These are phyloP conservation scores for Marasmius tenuissimus DNA, from an alignment of 1,284 basidiomycete genomes.

Conservation along the genomic window DNA sequence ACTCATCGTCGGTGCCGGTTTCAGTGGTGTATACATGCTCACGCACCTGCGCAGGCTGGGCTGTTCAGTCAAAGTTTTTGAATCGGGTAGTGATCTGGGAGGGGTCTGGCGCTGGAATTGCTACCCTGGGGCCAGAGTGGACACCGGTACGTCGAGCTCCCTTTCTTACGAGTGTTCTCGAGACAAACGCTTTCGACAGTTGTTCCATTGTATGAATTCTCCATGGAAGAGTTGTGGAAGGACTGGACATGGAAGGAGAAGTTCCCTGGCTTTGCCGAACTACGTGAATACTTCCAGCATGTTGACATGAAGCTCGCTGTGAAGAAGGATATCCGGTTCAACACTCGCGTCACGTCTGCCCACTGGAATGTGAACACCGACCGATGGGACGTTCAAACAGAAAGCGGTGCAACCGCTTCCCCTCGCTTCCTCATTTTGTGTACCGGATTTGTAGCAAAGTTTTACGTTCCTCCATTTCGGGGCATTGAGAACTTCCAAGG, in stretches of 20 bases:
- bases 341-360: conserved; percentile 23
- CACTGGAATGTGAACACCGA: conserved; percentile 19
- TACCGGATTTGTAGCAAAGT: conserved; percentile 19
- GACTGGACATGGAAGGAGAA: conserved; percentile 24
- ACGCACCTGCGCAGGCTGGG: conserved; percentile 21
- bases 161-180: neutral
- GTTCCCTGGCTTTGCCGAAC: conserved; percentile 21
- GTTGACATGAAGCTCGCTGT: conserved; percentile 25
- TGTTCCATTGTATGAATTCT: conserved; percentile 22
- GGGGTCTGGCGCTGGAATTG: conserved; percentile 28
- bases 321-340: conserved; percentile 21
- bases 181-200: neutral
- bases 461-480: conserved; percentile 18
- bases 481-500: conserved; percentile 26
- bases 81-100: conserved; percentile 22
- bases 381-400: conserved; percentile 21
- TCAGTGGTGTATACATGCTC: conserved; percentile 22
- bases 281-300: conserved; percentile 22
- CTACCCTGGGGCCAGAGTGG: conserved; percentile 20
- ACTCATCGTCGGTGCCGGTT: conserved; percentile 24
- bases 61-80: conserved; percentile 22
- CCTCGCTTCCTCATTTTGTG: conserved; percentile 21
- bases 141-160: conserved; percentile 11
- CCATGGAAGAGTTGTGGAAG: conserved; percentile 23
- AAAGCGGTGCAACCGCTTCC: conserved; percentile 14